Percentiles rank a stretch among this genome's conserved stretches.
Conservation (phyloP, 192 early-diverging fungal species). For the Mortierella claussenii region DNA sequence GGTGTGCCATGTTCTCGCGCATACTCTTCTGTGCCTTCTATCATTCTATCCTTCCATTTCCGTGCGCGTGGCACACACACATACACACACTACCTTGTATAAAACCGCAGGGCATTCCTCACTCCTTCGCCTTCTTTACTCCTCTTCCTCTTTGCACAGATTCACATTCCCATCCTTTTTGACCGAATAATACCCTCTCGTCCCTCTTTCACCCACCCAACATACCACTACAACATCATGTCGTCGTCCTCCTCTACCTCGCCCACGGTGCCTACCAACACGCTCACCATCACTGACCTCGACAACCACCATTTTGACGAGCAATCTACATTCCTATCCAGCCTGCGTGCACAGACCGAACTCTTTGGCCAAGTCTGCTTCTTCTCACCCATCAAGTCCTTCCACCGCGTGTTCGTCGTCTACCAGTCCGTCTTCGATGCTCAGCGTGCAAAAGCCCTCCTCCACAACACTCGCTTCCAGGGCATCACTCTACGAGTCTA, state of each 20-base stretch:
- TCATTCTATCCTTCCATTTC: too few relatives aligned
- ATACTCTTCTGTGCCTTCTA: too few relatives aligned
- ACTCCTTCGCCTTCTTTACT: too few relatives aligned
- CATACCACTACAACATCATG: conserved; percentile 1
- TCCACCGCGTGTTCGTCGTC: conserved; percentile 64
- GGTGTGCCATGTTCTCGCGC: too few relatives aligned
- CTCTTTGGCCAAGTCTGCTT: conserved; percentile 58
- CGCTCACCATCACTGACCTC: conserved; percentile 62
- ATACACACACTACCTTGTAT: too few relatives aligned
- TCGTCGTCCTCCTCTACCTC: background rate
- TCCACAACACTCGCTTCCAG: conserved; percentile 53
- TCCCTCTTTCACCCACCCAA: background rate
- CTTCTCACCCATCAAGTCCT: conserved; percentile 64
- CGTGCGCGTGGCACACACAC: too few relatives aligned
- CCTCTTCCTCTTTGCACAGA: too few relatives aligned
- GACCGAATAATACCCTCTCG: background rate
- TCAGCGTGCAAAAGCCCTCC: conserved; percentile 47
- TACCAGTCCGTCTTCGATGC: conserved; percentile 58
- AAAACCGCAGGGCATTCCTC: too few relatives aligned
- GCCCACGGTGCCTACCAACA: conserved; percentile 59
- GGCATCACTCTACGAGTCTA: conserved; percentile 59
- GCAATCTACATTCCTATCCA: conserved; percentile 29
- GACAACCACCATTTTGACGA: conserved; percentile 52
- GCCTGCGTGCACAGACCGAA: conserved; percentile 52
- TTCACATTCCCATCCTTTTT: too few relatives aligned